Conservation (phyloP, 169 alveolate genomes). For the Cryptosporidium sp. region DNA sequence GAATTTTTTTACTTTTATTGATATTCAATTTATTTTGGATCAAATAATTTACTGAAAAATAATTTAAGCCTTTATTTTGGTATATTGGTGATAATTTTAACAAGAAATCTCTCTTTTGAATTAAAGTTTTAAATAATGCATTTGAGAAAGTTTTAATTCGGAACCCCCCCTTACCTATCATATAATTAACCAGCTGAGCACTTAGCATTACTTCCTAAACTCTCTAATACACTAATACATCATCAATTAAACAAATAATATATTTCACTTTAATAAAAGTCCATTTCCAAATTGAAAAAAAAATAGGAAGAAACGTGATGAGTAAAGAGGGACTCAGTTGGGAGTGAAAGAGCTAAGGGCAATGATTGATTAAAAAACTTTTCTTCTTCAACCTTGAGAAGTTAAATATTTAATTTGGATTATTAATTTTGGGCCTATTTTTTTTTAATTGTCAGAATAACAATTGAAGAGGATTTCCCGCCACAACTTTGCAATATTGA, state of each 20-base stretch:
- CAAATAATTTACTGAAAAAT: not conserved
- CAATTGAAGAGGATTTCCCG: not conserved
- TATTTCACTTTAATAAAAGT: no score
- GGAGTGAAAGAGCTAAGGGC: no score
- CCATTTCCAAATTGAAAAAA: not conserved
- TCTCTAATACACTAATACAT: not conserved
- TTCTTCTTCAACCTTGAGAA: no score
- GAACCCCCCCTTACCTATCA: not conserved
- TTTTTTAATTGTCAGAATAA: not conserved
- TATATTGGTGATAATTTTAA: not conserved
- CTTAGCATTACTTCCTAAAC: not conserved
- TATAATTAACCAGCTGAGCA: not conserved
- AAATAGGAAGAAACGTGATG: no score
- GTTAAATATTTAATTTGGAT: not conserved
- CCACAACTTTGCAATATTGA: constrained; percentile 3
- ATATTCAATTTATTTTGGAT: not conserved
- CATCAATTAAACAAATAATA: not conserved
- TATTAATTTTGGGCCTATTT: no score
- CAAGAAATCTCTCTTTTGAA: not conserved
- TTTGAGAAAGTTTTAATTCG: not conserved
- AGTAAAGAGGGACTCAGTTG: no score
- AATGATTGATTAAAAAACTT: no score
- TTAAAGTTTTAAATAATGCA: no score
- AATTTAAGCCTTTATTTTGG: not conserved
- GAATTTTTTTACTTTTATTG: not conserved